Conservation (phyloP, 345 rosid species). For the Eucalyptus erythrocorys region DNA sequence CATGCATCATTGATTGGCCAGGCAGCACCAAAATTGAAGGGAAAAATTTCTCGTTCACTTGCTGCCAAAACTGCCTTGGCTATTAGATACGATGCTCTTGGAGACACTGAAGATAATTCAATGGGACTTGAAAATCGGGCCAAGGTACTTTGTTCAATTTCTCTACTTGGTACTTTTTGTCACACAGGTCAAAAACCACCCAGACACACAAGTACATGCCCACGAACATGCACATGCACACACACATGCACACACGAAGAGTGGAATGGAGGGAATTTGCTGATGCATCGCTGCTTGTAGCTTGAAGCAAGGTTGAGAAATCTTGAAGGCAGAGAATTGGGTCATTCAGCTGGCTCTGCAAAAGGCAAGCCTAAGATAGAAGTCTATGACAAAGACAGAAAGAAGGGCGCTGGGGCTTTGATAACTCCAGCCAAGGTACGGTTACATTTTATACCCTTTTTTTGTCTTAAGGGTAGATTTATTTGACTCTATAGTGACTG, state of each 20-base stretch:
- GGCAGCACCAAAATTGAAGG: constrained; percentile 78
- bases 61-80: constrained; percentile 81
- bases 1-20: constrained; percentile 93
- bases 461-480: neutral
- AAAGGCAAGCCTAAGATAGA: constrained; percentile 91
- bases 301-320: constrained; percentile 75
- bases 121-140: constrained; percentile 77
- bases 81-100: constrained; percentile 84
- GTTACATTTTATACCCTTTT: neutral
- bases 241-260: neutral
- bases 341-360: constrained; percentile 73
- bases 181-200: neutral
- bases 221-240: neutral
- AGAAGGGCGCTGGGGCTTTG: constrained; percentile 57
- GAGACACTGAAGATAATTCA: constrained; percentile 62
- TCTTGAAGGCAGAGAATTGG: constrained; percentile 71
- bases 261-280: neutral
- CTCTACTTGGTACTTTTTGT: neutral
- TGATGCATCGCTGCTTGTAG: constrained; percentile 11
- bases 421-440: constrained; percentile 80
- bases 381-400: constrained; percentile 72
- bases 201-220: neutral
- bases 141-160: constrained; percentile 27
- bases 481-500: neutral
- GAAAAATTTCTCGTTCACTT: constrained; percentile 79